A percentile compares a stretch with the other conserved stretches of the same genome.
Conservation (phyloP, 2,329 filamentous ascomycete species). For the Alternaria triticimaculans region DNA sequence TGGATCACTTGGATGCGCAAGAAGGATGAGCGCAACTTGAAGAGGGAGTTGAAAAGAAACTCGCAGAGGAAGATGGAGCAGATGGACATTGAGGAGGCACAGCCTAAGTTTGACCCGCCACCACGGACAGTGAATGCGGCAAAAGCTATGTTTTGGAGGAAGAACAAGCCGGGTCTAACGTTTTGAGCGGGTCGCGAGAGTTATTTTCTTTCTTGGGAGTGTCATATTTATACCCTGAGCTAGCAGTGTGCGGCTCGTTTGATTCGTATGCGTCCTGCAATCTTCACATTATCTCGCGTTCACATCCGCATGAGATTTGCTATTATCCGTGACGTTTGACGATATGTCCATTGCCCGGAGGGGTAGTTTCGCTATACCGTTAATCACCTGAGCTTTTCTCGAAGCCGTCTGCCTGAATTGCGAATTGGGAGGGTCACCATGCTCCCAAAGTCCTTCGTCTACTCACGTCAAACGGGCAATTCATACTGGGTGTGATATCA, state of each 20-base stretch:
- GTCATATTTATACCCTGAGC: constrained; percentile 19
- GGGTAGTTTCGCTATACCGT: neutral
- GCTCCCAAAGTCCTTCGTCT: neutral
- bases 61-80: constrained; percentile 39
- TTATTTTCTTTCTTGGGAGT: constrained; percentile 1
- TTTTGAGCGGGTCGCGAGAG: neutral
- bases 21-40: constrained; percentile 34
- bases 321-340: neutral
- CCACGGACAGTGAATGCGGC: constrained; percentile 33
- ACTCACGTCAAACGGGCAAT: neutral
- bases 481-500: neutral
- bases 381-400: neutral
- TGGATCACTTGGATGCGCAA: constrained; percentile 38
- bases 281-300: neutral
- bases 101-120: constrained; percentile 40
- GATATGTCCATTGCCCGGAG: neutral
- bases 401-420: neutral
- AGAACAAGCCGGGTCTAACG: constrained; percentile 22
- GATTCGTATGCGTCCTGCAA: neutral
- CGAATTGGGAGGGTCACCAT: neutral
- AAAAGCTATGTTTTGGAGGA: constrained; percentile 42
- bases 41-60: constrained; percentile 37
- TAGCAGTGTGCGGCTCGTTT: constrained; percentile 16
- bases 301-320: neutral
- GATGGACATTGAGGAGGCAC: constrained; percentile 41